Evolutionary conservation across 1,284 basidiomycete species (phyloP).

Genomic region (Ustilago bromivora): DNA sequence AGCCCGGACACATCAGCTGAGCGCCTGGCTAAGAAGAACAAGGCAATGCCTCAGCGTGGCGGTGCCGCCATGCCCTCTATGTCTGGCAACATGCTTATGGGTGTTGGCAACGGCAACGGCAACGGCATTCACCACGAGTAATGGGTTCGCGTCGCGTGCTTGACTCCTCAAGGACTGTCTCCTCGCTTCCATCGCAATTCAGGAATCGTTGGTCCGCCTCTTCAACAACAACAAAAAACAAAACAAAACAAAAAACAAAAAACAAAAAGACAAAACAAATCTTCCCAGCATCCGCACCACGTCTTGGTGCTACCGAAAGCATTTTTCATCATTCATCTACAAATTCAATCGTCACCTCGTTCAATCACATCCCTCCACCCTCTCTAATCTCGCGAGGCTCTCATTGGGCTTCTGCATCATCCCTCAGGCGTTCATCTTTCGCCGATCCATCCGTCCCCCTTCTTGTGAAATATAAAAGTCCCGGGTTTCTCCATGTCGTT

Average conservation of each 20-base stretch:
- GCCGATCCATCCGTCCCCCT: not conserved
- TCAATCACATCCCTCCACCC: not conserved
- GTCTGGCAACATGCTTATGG: constrained; percentile 50
- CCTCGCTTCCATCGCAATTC: not conserved
- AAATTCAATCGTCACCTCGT: constrained; percentile 1
- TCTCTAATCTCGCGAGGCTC: constrained; percentile 2
- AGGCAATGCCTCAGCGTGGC: constrained; percentile 37
- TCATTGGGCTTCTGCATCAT: not conserved
- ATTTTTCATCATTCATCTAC: not conserved
- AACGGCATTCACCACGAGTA: constrained; percentile 48
- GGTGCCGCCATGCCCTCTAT: constrained; percentile 40
- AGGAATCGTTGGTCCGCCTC: not conserved
- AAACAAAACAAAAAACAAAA: not conserved
- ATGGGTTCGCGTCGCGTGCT: not conserved
- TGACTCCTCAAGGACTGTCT: not conserved
- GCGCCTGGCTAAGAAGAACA: constrained; percentile 48
- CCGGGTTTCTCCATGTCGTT: not conserved
- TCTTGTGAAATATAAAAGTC: constrained; percentile 15
- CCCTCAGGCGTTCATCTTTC: not conserved
- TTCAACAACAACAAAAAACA: too few relatives aligned
- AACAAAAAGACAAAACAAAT: not conserved
- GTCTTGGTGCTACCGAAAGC: constrained; percentile 3
- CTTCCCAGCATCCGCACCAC: constrained; percentile 5
- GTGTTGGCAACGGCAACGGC: constrained; percentile 41
- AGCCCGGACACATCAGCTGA: constrained; percentile 50